Evolutionary conservation across 768 basidiomycete genomes (phyloP).

Genomic region (Guyanaporus albipodus): DNA sequence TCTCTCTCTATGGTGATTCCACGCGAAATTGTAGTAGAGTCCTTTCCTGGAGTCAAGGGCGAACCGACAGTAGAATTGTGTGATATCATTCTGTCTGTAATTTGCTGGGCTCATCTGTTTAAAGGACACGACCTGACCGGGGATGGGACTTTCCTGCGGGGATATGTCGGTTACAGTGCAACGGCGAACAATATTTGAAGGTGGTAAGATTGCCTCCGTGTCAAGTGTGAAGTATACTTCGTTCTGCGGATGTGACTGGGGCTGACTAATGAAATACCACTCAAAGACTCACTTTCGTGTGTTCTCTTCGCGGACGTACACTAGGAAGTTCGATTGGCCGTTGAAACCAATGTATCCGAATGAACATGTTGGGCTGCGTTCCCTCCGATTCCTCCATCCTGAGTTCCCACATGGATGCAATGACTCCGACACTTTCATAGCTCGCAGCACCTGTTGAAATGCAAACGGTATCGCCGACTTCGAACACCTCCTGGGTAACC

Average conservation of each 20-base stretch:
- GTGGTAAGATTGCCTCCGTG: conserved; percentile 44
- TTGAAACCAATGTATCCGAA: conserved; percentile 75
- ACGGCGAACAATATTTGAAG: conserved; percentile 47
- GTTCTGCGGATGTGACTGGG: conserved; percentile 42
- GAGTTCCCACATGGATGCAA: conserved; percentile 65
- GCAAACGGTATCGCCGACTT: conserved; percentile 64
- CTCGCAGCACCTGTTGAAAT: conserved; percentile 44
- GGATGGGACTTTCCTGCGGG: conserved; percentile 7
- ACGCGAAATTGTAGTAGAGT: conserved; percentile 58
- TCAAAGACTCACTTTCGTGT: conserved; percentile 48
- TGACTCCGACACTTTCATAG: conserved; percentile 63
- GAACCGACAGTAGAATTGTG: conserved; percentile 50
- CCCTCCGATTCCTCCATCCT: conserved; percentile 27
- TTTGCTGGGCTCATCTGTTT: conserved; percentile 10
- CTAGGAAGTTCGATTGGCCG: conserved; percentile 59
- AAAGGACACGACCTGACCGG: conserved; percentile 13
- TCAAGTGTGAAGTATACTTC: conserved; percentile 69
- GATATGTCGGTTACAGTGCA: conserved; percentile 44
- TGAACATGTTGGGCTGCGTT: conserved; percentile 42
- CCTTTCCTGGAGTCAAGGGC: conserved; percentile 59
- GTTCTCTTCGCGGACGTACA: conserved; percentile 56
- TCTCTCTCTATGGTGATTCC: conserved; percentile 45
- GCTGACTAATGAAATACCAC: background rate
- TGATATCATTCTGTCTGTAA: conserved; percentile 16
- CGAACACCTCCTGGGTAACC: conserved; percentile 34